These are phyloP conservation scores for Scleroderma citrinum DNA, from an alignment of 768 basidiomycete genomes.

Conservation along the genomic window DNA sequence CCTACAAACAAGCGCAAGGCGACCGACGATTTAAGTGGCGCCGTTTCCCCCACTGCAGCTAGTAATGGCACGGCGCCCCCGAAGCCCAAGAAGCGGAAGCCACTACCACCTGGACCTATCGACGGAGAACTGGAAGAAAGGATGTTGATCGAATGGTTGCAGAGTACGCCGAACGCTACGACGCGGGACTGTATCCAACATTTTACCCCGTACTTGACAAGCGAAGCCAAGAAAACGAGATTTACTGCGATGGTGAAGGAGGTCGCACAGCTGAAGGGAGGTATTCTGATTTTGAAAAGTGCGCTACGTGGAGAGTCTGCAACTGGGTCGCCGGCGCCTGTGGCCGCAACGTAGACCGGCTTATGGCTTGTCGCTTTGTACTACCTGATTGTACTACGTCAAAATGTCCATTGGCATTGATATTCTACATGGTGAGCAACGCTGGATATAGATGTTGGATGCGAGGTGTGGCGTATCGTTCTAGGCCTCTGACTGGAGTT, in stretches of 20 bases:
- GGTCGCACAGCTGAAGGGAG: slow-evolving; percentile 66
- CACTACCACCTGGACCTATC: slow-evolving; percentile 34
- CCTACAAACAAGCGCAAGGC: slow-evolving; percentile 59
- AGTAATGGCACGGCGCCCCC: slow-evolving; percentile 24
- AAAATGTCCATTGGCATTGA: slow-evolving; percentile 2
- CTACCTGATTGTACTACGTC: slow-evolving; percentile 12
- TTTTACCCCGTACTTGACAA: slow-evolving; percentile 70
- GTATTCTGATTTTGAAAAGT: slow-evolving; percentile 52
- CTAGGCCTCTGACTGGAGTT: background rate
- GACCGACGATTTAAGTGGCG: slow-evolving; percentile 30
- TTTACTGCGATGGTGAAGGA: slow-evolving; percentile 80
- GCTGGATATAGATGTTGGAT: background rate
- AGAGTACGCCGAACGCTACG: slow-evolving; percentile 58
- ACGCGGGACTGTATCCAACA: slow-evolving; percentile 78
- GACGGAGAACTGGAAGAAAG: slow-evolving; percentile 54
- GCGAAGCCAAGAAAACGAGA: slow-evolving; percentile 60
- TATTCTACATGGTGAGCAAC: background rate
- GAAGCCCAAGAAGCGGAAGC: slow-evolving; percentile 54
- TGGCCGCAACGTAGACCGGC: slow-evolving; percentile 15
- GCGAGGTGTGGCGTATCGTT: background rate
- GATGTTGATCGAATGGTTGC: slow-evolving; percentile 74
- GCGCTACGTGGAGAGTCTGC: slow-evolving; percentile 30
- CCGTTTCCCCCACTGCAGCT: slow-evolving; percentile 5
- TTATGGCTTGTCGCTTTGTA: slow-evolving; percentile 13
- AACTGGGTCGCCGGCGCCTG: slow-evolving; percentile 16